Evolutionary conservation across 2,329 filamentous ascomycete species (phyloP).

Genomic region (Aspergillus eucalypticola): DNA sequence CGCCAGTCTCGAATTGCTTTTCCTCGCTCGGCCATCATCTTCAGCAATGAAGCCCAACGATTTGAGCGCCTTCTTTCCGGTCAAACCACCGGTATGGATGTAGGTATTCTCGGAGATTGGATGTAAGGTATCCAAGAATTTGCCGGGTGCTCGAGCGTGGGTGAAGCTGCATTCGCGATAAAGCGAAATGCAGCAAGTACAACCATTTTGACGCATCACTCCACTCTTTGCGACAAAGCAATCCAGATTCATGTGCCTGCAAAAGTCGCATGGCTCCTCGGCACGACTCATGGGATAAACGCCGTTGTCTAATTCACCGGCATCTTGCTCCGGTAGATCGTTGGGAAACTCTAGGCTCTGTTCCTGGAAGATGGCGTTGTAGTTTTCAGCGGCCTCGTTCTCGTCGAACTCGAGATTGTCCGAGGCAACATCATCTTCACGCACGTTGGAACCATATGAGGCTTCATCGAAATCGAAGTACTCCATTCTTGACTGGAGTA

Average conservation of each 20-base stretch:
- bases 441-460: slow-evolving; percentile 38
- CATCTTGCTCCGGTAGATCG: slow-evolving; percentile 24
- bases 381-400: slow-evolving; percentile 37
- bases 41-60: slow-evolving; percentile 43
- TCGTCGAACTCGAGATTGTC: slow-evolving; percentile 41
- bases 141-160: slow-evolving; percentile 42
- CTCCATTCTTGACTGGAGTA: slow-evolving; percentile 38
- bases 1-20: slow-evolving; percentile 75
- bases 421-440: slow-evolving; percentile 44
- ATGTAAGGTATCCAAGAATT: slow-evolving; percentile 47
- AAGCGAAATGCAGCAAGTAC: slow-evolving; percentile 51
- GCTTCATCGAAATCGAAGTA: slow-evolving; percentile 52
- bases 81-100: slow-evolving; percentile 40
- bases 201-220: slow-evolving; percentile 43
- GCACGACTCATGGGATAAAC: slow-evolving; percentile 48
- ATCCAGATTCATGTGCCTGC: slow-evolving; percentile 48
- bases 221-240: slow-evolving; percentile 50
- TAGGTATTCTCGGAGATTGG: slow-evolving; percentile 46
- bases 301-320: slow-evolving; percentile 27
- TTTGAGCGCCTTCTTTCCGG: slow-evolving; percentile 44
- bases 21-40: slow-evolving; percentile 51
- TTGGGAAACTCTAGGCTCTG: slow-evolving; percentile 44
- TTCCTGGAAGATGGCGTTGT: slow-evolving; percentile 45
- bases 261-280: slow-evolving; percentile 49
- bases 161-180: slow-evolving; percentile 52